Percentiles rank a stretch among this genome's conserved stretches.
These are phyloP conservation scores for Cucumis hystrix DNA, from an alignment of 306 rosid genomes.

Conservation along the genomic window DNA sequence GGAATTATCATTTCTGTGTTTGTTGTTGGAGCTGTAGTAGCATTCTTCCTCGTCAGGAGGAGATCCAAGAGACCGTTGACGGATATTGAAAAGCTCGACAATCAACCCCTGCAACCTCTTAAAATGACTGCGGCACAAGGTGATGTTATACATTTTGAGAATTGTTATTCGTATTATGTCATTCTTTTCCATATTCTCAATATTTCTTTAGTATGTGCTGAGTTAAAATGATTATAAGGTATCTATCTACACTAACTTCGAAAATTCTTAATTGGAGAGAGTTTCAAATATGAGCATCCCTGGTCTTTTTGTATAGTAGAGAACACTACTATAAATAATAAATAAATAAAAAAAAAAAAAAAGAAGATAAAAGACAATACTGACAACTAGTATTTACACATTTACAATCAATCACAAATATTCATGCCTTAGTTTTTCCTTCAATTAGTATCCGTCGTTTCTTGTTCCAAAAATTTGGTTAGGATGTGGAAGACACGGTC, in stretches of 20 bases:
- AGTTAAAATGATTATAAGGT: not conserved
- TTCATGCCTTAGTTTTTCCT: not conserved
- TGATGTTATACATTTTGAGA: slow-evolving; percentile 3
- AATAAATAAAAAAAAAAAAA: too few relatives aligned
- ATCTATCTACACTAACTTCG: not conserved
- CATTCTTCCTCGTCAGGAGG: slow-evolving; percentile 70
- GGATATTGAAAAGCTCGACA: slow-evolving; percentile 59
- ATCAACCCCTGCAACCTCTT: slow-evolving; percentile 55
- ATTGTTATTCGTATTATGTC: not conserved
- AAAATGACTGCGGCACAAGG: slow-evolving; percentile 52
- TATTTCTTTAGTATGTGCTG: not conserved
- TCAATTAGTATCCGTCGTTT: not conserved
- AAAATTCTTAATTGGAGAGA: not conserved
- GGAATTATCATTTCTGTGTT: slow-evolving; percentile 85
- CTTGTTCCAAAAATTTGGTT: not conserved
- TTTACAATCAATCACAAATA: not conserved
- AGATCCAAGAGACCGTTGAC: slow-evolving; percentile 49
- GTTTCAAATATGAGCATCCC: not conserved
- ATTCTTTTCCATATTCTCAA: not conserved
- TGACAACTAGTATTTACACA: not conserved
- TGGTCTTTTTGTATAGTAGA: not conserved
- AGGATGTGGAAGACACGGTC: not conserved
- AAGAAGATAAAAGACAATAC: not conserved
- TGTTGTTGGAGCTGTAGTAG: slow-evolving; percentile 62
- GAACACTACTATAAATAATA: not conserved